phyloP scores from a whole-genome alignment of 768 basidiomycete species.

The Kwoniella europaea region DNA sequence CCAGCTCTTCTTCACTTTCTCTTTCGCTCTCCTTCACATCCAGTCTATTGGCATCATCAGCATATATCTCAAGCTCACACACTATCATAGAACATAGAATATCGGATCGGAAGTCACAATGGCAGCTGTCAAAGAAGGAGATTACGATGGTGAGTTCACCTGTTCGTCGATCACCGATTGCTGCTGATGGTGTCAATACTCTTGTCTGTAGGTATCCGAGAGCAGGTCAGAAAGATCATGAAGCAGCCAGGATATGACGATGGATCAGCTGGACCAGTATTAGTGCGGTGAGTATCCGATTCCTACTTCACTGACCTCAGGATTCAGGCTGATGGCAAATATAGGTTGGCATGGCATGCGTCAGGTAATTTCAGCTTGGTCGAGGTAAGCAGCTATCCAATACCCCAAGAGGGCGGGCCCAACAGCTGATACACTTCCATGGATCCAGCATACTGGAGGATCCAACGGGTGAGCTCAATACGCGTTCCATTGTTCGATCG shows the following conservation, averaged over 20 bases:
- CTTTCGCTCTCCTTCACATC: not conserved
- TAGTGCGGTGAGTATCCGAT: conserved; percentile 46
- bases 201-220: conserved; percentile 45
- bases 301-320: not conserved
- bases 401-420: not conserved
- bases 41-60: not conserved
- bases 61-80: not conserved
- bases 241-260: conserved; percentile 58
- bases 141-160: conserved; percentile 38
- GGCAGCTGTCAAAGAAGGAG: conserved; percentile 47
- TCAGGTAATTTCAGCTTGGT: conserved; percentile 56
- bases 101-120: conserved; percentile 14
- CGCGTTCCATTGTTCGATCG: not conserved
- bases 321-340: not conserved
- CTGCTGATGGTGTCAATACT: not conserved
- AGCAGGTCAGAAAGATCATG: conserved; percentile 52
- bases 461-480: conserved; percentile 46
- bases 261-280: conserved; percentile 56
- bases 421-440: not conserved
- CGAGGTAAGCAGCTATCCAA: conserved; percentile 34
- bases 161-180: not conserved
- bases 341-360: conserved; percentile 58
- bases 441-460: conserved; percentile 51
- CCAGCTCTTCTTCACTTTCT: not conserved
- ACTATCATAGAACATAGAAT: not conserved